A percentile compares a stretch with the other conserved stretches of the same genome.
These are phyloP conservation scores for Xanthoceras sorbifolium DNA, from an alignment of 345 rosid genomes.

Conservation along the genomic window DNA sequence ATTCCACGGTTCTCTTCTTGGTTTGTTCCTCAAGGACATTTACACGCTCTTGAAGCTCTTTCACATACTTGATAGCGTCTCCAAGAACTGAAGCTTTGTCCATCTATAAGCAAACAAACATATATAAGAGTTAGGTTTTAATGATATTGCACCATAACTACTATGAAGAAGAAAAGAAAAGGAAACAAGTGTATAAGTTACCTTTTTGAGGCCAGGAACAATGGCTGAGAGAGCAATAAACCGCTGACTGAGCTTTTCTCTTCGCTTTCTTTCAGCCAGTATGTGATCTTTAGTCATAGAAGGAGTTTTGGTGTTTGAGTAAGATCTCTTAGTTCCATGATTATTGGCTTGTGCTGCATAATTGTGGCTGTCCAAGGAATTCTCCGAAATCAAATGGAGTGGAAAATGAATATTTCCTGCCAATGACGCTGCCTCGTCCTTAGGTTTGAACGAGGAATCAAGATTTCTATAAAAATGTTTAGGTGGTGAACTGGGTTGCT, in stretches of 20 bases:
- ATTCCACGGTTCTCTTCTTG: conserved; percentile 56
- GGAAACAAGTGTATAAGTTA: not conserved
- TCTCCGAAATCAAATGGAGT: not conserved
- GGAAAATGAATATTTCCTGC: conserved; percentile 16
- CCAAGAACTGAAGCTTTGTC: conserved; percentile 78
- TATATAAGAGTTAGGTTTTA: not conserved
- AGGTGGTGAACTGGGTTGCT: conserved; percentile 10
- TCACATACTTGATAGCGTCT: conserved; percentile 65
- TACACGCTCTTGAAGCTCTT: conserved; percentile 66
- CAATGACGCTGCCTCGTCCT: conserved; percentile 27
- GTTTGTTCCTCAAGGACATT: conserved; percentile 53
- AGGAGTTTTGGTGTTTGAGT: conserved; percentile 30
- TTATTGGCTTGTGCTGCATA: conserved; percentile 15
- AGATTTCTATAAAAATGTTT: conserved; percentile 23
- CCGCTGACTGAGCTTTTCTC: conserved; percentile 59
- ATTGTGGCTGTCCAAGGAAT: conserved; percentile 13
- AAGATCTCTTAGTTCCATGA: conserved; percentile 14
- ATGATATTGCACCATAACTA: not conserved
- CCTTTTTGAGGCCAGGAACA: conserved; percentile 65
- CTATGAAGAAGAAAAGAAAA: not conserved
- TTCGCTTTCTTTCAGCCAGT: conserved; percentile 55
- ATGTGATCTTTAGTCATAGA: conserved; percentile 51
- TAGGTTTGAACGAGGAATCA: conserved; percentile 18
- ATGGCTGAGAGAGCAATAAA: conserved; percentile 61
- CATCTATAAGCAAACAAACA: conserved; percentile 30